phyloP scores from a whole-genome alignment of 179 eudicot species.

The Drosera spatulata region DNA sequence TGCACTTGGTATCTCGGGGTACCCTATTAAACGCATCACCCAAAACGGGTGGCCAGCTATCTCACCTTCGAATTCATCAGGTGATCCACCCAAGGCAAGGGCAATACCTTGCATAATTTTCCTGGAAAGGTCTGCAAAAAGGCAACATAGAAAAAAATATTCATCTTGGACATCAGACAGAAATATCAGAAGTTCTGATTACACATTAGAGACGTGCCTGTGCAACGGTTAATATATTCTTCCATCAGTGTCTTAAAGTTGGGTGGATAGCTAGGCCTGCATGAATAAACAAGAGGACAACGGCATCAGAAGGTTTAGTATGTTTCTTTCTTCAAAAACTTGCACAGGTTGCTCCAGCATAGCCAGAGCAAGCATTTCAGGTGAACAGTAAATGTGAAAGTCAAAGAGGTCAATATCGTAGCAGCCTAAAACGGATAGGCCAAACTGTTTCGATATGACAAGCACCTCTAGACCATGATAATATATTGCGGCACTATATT shows the following conservation, averaged over 20 bases:
- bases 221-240: slow-evolving; percentile 58
- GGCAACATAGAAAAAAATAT: neutral
- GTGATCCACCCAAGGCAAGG: slow-evolving; percentile 64
- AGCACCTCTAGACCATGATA: neutral
- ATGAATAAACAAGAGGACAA: slow-evolving; percentile 8
- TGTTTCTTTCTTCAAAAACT: neutral
- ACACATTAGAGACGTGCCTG: slow-evolving; percentile 31
- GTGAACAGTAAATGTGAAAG: too few species aligned
- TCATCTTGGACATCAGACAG: neutral
- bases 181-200: neutral
- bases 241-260: slow-evolving; percentile 62
- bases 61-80: slow-evolving; percentile 54
- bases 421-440: too few species aligned
- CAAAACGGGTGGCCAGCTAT: slow-evolving; percentile 89
- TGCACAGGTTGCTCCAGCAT: too few species aligned
- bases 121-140: slow-evolving; percentile 56
- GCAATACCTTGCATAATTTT: slow-evolving; percentile 88
- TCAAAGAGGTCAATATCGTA: too few species aligned
- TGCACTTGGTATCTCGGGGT: slow-evolving; percentile 40
- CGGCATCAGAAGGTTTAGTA: neutral
- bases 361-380: too few species aligned
- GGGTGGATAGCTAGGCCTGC: slow-evolving; percentile 77
- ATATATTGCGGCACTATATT: neutral
- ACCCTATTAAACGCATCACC: slow-evolving; percentile 84
- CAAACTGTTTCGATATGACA: too few species aligned